phyloP scores from a whole-genome alignment of 352 stramenopile genomes.

The Globisporangium radiosum region DNA sequence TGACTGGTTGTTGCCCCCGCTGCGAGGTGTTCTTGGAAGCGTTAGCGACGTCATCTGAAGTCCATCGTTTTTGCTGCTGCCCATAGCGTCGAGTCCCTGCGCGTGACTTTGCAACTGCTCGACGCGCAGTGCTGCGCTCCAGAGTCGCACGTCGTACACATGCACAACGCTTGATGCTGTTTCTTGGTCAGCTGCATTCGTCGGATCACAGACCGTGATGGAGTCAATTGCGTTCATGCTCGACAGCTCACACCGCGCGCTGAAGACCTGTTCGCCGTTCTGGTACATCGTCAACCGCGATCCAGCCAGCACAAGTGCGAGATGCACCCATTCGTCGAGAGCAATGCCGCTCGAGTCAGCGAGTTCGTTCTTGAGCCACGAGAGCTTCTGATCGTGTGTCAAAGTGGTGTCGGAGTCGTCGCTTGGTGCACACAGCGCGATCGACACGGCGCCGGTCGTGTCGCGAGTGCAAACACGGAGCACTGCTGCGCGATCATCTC shows the following conservation, averaged over 20 bases:
- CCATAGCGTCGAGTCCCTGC: constrained; percentile 34
- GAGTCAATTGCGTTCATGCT: not conserved
- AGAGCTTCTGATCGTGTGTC: not conserved
- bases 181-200: too few relatives aligned
- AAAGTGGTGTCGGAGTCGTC: not conserved
- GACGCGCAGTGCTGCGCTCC: constrained; percentile 45
- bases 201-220: too few relatives aligned
- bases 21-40: constrained; percentile 20
- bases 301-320: constrained; percentile 42
- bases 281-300: constrained; percentile 28
- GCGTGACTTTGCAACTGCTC: constrained; percentile 53
- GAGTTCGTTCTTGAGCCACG: not conserved
- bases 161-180: constrained; percentile 18
- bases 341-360: not conserved
- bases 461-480: constrained; percentile 12
- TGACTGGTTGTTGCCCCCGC: not conserved
- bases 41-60: constrained; percentile 4
- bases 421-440: not conserved
- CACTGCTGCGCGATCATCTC: not conserved
- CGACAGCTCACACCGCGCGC: not conserved
- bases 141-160: constrained; percentile 53
- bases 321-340: constrained; percentile 37
- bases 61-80: constrained; percentile 3
- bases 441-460: not conserved
- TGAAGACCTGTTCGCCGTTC: constrained; percentile 24